phyloP scores from a whole-genome alignment of 306 rosid genomes.

The Dicorynia guianensis region DNA sequence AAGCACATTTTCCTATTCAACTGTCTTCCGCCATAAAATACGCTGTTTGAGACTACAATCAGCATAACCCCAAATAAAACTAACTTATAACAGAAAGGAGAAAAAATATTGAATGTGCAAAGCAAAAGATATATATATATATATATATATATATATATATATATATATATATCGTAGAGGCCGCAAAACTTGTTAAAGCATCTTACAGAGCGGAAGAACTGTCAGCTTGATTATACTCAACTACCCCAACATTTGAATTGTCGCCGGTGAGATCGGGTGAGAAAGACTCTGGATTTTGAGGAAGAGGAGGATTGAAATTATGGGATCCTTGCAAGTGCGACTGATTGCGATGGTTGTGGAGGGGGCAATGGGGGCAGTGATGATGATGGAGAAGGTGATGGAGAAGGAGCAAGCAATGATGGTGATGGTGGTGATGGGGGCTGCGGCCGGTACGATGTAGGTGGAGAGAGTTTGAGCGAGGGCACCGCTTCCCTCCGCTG shows the following conservation, averaged over 20 bases:
- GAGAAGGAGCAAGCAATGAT: background rate
- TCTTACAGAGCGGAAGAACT: slow-evolving; percentile 39
- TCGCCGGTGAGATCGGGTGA: background rate
- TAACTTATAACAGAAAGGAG: background rate
- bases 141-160: too few species aligned
- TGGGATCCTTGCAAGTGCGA: background rate
- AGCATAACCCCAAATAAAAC: background rate
- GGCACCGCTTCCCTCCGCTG: background rate
- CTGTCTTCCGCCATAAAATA: background rate
- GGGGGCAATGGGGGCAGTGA: slow-evolving; percentile 42
- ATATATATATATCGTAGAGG: too few species aligned
- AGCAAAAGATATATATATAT: too few species aligned
- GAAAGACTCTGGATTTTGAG: slow-evolving; percentile 3
- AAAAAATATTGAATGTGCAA: background rate
- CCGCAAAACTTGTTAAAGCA: background rate
- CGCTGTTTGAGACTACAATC: background rate
- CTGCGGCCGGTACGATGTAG: background rate
- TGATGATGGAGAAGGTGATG: background rate
- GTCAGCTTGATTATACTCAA: slow-evolving; percentile 2
- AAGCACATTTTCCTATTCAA: background rate
- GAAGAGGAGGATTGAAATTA: background rate
- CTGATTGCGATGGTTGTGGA: slow-evolving; percentile 34
- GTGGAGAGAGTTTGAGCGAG: background rate
- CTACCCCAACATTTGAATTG: background rate
- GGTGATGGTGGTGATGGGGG: slow-evolving; percentile 40